Conservation (phyloP, 768 basidiomycete species). For the Boletus reticuloceps region DNA sequence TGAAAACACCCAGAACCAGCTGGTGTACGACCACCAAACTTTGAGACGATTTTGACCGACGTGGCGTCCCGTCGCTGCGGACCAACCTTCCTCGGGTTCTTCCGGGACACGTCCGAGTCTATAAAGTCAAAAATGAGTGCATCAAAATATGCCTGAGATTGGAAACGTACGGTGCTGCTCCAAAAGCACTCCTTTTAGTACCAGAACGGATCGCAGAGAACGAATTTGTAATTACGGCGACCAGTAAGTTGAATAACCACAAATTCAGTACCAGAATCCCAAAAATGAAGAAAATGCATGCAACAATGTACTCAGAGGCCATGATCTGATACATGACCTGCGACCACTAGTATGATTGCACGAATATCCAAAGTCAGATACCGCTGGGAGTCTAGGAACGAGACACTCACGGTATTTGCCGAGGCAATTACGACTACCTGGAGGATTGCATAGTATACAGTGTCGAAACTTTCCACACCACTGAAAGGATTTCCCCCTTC, state of each 20-base stretch:
- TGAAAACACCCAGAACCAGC: constrained; percentile 73
- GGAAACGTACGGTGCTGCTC: constrained; percentile 47
- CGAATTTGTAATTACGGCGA: constrained; percentile 93
- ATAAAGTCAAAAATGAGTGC: background rate
- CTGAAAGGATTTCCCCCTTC: constrained; percentile 63
- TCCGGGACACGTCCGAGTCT: constrained; percentile 44
- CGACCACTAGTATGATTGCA: constrained; percentile 54
- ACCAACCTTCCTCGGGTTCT: constrained; percentile 65
- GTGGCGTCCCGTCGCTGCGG: constrained; percentile 42
- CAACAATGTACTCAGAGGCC: constrained; percentile 84
- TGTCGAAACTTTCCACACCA: constrained; percentile 81
- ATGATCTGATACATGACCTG: constrained; percentile 84
- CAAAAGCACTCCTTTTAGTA: constrained; percentile 90
- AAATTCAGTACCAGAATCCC: constrained; percentile 87
- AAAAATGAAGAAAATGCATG: constrained; percentile 82
- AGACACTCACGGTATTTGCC: constrained; percentile 63
- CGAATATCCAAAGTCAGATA: background rate
- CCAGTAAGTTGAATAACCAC: constrained; percentile 90
- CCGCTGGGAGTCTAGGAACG: background rate
- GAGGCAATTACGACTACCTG: constrained; percentile 85
- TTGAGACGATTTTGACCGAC: constrained; percentile 48
- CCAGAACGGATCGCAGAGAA: constrained; percentile 84
- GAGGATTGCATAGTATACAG: constrained; percentile 76
- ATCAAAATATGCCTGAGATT: background rate
- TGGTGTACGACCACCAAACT: constrained; percentile 53